Percentiles rank a stretch among this genome's conserved stretches.
These are phyloP conservation scores for Alnus rubra DNA, from an alignment of 306 rosid species.

Conservation along the genomic window DNA sequence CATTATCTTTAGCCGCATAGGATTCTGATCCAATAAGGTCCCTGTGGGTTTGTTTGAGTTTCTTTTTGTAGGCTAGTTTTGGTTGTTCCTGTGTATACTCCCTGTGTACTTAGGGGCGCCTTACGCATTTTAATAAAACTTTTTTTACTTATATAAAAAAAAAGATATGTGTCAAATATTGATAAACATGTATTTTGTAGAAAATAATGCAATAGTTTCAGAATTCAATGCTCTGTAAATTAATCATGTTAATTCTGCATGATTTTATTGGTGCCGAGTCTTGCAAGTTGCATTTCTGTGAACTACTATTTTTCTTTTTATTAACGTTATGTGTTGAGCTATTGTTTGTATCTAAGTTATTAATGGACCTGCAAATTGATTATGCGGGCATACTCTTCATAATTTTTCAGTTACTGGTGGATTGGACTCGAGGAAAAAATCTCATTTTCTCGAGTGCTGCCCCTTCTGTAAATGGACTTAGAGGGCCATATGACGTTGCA, in stretches of 20 bases:
- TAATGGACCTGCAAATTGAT: slow-evolving; percentile 15
- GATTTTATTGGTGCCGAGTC: not conserved
- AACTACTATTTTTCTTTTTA: not conserved
- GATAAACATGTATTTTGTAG: not conserved
- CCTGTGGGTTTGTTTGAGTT: too few species aligned
- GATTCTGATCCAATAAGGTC: too few species aligned
- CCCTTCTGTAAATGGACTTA: slow-evolving; percentile 63
- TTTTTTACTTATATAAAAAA: too few species aligned
- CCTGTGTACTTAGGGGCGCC: too few species aligned
- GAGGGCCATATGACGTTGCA: slow-evolving; percentile 92
- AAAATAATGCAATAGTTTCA: not conserved
- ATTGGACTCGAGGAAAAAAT: slow-evolving; percentile 83
- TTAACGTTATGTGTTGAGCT: not conserved
- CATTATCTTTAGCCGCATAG: too few species aligned
- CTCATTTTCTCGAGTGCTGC: slow-evolving; percentile 78
- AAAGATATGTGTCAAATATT: not conserved
- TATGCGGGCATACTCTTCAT: slow-evolving; percentile 10
- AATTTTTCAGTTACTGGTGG: slow-evolving; percentile 65
- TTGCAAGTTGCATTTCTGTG: not conserved
- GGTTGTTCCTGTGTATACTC: too few species aligned
- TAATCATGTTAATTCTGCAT: not conserved
- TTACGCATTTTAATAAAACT: too few species aligned
- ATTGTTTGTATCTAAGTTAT: slow-evolving; percentile 6
- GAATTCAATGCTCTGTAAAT: not conserved
- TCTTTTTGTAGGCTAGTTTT: too few species aligned